phyloP scores from a whole-genome alignment of 2,329 filamentous ascomycete genomes.

The Tolypocladium amazonense region DNA sequence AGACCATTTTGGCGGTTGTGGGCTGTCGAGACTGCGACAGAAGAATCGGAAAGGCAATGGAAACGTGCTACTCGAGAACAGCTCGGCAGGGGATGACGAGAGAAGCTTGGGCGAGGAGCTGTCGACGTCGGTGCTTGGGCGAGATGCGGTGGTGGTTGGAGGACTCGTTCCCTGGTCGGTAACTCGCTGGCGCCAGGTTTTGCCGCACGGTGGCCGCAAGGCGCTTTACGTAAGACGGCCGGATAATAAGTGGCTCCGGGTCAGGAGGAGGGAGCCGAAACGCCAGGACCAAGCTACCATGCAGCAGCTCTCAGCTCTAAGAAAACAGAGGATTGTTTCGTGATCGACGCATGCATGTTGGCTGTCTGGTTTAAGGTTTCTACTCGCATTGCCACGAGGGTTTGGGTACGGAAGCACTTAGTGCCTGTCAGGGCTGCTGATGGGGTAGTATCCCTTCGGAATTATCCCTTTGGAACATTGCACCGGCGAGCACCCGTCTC shows the following conservation, averaged over 20 bases:
- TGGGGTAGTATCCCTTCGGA: not conserved
- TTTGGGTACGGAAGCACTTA: not conserved
- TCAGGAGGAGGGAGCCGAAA: not conserved
- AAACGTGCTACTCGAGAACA: not conserved
- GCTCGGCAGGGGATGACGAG: slow-evolving; percentile 7
- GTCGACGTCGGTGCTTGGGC: slow-evolving; percentile 8
- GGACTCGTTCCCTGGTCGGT: slow-evolving; percentile 27
- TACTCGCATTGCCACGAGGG: not conserved
- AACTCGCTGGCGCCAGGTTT: slow-evolving; percentile 28
- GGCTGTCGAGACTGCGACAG: slow-evolving; percentile 10
- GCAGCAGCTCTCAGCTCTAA: no score
- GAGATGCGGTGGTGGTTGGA: slow-evolving; percentile 22
- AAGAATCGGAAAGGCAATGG: slow-evolving; percentile 6
- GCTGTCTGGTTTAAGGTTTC: no score
- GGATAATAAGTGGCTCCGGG: not conserved
- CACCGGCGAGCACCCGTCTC: not conserved
- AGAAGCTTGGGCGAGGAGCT: slow-evolving; percentile 15
- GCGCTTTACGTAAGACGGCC: slow-evolving; percentile 2
- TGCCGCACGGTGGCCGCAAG: slow-evolving; percentile 15
- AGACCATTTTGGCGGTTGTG: slow-evolving; percentile 52
- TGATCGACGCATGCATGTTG: no score
- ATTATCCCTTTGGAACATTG: no score
- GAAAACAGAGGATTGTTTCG: no score
- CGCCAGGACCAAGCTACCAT: no score
- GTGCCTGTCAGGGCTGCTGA: not conserved